Evolutionary conservation across 192 early-diverging fungal genomes (phyloP).

Genomic region (Backusella macrospora): DNA sequence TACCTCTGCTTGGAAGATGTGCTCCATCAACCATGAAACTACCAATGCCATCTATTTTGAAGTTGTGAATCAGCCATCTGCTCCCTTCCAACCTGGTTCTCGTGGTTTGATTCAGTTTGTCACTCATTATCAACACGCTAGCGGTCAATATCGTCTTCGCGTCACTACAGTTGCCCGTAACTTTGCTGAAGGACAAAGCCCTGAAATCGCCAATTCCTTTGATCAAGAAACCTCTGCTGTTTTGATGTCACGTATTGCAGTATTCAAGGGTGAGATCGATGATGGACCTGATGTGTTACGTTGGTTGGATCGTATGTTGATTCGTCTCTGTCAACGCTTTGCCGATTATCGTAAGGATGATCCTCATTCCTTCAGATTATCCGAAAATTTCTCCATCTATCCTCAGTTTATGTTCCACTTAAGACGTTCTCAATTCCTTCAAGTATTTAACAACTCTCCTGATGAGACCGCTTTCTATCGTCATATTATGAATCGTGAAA

Average conservation of each 20-base stretch:
- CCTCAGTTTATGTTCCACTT: slow-evolving; percentile 99
- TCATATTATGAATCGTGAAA: slow-evolving; percentile 92
- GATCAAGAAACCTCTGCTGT: slow-evolving; percentile 98
- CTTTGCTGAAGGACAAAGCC: slow-evolving; percentile 77
- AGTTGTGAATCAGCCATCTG: slow-evolving; percentile 86
- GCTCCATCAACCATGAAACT: slow-evolving; percentile 82
- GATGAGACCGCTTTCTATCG: slow-evolving; percentile 96
- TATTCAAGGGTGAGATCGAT: slow-evolving; percentile 97
- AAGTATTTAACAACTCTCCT: slow-evolving; percentile 98
- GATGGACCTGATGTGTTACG: slow-evolving; percentile 96
- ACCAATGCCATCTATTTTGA: slow-evolving; percentile 95
- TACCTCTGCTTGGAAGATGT: slow-evolving; percentile 95
- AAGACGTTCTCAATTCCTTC: slow-evolving; percentile 94
- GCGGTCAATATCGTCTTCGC: slow-evolving; percentile 85
- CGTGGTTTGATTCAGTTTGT: slow-evolving; percentile 93
- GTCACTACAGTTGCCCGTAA: slow-evolving; percentile 96
- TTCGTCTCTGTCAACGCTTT: slow-evolving; percentile 97
- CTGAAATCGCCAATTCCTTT: slow-evolving; percentile 88
- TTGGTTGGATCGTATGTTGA: slow-evolving; percentile 98
- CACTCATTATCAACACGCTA: slow-evolving; percentile 94
- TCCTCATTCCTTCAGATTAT: slow-evolving; percentile 84
- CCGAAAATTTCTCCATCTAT: slow-evolving; percentile 96
- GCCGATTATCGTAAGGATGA: slow-evolving; percentile 98
- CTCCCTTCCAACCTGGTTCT: slow-evolving; percentile 78
- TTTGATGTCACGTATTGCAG: slow-evolving; percentile 94